A percentile compares a stretch with the other conserved stretches of the same genome.
These are phyloP conservation scores for Capniomyces stellatus DNA, from an alignment of 371 early-diverging fungal species.

Conservation along the genomic window DNA sequence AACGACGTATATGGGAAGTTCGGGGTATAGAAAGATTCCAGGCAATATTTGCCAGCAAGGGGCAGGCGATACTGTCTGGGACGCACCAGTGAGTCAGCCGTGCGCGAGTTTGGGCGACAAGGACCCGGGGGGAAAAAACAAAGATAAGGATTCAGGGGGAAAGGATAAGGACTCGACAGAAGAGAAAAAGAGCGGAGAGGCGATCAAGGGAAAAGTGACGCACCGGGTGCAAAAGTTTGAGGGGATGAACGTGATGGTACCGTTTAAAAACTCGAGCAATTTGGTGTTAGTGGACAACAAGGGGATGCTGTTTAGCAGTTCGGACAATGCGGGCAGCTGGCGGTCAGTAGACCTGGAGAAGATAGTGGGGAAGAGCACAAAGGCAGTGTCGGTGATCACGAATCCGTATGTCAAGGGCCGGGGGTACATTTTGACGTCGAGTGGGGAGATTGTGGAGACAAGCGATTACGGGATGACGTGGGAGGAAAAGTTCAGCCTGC, in stretches of 20 bases:
- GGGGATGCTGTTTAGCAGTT: constrained; percentile 41
- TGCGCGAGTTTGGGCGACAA: constrained; percentile 30
- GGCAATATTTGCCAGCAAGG: constrained; percentile 48
- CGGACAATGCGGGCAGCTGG: constrained; percentile 49
- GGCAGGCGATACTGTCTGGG: constrained; percentile 31
- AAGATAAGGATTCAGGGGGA: neutral
- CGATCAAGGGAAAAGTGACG: constrained; percentile 25
- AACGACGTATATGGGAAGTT: constrained; percentile 50
- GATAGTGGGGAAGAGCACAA: constrained; percentile 8
- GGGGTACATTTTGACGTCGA: constrained; percentile 41
- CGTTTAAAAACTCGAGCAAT: constrained; percentile 34
- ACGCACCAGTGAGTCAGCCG: constrained; percentile 37
- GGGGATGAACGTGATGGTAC: constrained; percentile 13
- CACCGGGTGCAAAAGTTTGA: constrained; percentile 25
- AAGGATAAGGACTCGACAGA: constrained; percentile 15
- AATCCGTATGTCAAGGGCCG: constrained; percentile 27
- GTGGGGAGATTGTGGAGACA: constrained; percentile 34
- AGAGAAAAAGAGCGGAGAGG: neutral
- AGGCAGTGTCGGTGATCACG: constrained; percentile 12
- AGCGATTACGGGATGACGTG: constrained; percentile 50
- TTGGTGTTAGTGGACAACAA: constrained; percentile 32
- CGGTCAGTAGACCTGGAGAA: constrained; percentile 14
- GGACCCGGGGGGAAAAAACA: neutral
- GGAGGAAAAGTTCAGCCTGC: constrained; percentile 28
- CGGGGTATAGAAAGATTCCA: constrained; percentile 75